These are phyloP conservation scores for Blastomyces gilchristii DNA, from an alignment of 2,329 filamentous ascomycete genomes.

Conservation along the genomic window DNA sequence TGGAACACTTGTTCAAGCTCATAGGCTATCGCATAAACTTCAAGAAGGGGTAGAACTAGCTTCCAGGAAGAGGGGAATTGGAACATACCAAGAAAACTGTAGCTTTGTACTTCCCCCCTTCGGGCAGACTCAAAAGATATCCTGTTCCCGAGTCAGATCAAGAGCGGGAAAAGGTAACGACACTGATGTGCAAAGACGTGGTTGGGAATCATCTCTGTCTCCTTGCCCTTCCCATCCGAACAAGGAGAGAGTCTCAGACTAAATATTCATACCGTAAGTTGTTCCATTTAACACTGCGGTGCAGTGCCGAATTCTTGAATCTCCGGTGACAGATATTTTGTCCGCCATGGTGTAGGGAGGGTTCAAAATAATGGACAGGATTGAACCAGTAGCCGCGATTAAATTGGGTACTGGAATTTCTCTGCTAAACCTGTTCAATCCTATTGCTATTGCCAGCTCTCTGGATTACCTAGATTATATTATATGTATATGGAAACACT, in stretches of 20 bases:
- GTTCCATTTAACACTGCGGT: constrained; percentile 55
- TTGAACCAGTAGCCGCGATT: neutral
- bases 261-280: constrained; percentile 49
- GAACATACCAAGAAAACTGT: constrained; percentile 37
- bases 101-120: constrained; percentile 31
- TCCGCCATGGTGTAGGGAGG: constrained; percentile 41
- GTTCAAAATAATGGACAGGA: neutral
- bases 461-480: neutral
- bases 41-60: neutral
- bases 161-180: neutral
- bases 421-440: neutral
- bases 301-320: constrained; percentile 56
- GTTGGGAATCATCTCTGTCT: neutral
- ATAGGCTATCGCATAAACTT: neutral
- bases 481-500: too few species aligned
- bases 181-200: neutral
- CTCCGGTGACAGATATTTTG: constrained; percentile 53
- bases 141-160: constrained; percentile 46
- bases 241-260: neutral
- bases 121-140: constrained; percentile 47
- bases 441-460: neutral
- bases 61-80: neutral
- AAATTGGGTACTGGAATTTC: neutral
- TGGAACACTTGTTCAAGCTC: neutral
- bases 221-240: neutral